Evolutionary conservation across 2,329 filamentous ascomycete species (phyloP).

Genomic region (Cladophialophora psammophila): DNA sequence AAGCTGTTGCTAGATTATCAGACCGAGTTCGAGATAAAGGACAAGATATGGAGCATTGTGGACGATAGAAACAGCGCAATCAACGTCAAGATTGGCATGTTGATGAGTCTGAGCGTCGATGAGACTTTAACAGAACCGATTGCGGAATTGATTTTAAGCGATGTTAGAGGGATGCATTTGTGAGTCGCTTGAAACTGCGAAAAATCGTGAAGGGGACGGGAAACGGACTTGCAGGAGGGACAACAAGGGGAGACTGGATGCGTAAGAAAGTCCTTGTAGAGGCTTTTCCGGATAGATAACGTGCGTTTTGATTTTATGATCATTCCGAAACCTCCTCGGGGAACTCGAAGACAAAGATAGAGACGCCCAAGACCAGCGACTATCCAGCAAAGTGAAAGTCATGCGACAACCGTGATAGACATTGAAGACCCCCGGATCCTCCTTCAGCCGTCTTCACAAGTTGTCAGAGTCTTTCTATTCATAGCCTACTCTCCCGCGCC

Average conservation of each 20-base stretch:
- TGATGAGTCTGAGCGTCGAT: constrained; percentile 41
- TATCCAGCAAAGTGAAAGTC: not conserved
- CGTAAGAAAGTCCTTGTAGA: too few species aligned
- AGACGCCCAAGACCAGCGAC: not conserved
- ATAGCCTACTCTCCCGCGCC: constrained; percentile 46
- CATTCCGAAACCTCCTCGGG: not conserved
- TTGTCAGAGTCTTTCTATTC: not conserved
- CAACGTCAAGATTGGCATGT: constrained; percentile 37
- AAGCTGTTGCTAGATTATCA: constrained; percentile 41
- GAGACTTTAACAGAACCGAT: constrained; percentile 43
- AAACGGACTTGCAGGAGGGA: not conserved
- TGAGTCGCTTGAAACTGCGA: constrained; percentile 4
- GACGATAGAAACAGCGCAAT: constrained; percentile 28
- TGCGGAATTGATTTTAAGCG: constrained; percentile 42
- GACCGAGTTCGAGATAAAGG: constrained; percentile 43
- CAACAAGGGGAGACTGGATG: too few species aligned
- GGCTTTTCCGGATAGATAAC: not conserved
- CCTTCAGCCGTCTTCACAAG: too few species aligned
- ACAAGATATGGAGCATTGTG: constrained; percentile 42
- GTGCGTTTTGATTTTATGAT: not conserved
- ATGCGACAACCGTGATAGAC: not conserved
- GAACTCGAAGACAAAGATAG: not conserved
- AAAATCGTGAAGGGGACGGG: not conserved
- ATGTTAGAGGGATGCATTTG: constrained; percentile 34
- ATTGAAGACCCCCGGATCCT: not conserved